Base-by-base conservation (phyloP, 345 rosid genomes). In the Lumnitzera racemosa region DNA sequence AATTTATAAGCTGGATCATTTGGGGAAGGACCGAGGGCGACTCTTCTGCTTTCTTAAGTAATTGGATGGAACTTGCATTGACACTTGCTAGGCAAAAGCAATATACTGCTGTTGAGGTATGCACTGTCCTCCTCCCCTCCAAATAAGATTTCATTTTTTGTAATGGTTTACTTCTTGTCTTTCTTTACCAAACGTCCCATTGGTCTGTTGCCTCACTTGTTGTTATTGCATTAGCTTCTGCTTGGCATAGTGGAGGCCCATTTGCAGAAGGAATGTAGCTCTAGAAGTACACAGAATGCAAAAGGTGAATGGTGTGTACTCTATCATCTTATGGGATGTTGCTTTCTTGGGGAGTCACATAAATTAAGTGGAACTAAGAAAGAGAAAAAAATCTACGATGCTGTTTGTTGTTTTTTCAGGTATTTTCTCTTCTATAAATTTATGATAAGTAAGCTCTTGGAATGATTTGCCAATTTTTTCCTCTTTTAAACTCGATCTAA, bases 381-480 rank as follows among this genome's bases (percentile, higher is more conserved):
- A 76, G 97, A 88, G 70, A 82, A 53, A 66, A 94, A 94, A 84
- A 80, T 80, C 29, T 61, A 56, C 71, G 96, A 88, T 75, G 91
- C 99, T 69, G 77, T 94, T 64, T 78, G 88, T 64, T 79, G 85
- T 76, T 94, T 94, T 73, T 94, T 90, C 83, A 84, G 96, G 98
- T 92, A 64, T 15, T 47, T 58, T 55, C 25, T 56, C 4, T 27
- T 12, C 29, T 59, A 25, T 24, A 36, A 9, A 36, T 36, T 36
- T 36, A 9, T 36, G 43, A 36, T 36, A 36, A 36, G 43, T 36
- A 36, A 36, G 9, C 43, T 7, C 43, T 36, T 5, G 43, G 43
- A 36, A 36, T 36, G 9, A 55, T 46, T 24, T 53, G 48, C 25
- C 27, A 27, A 11, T 53, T 62, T 23, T 51, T 20, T 62, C 29